Evolutionary conservation across 2,329 filamentous ascomycete species (phyloP).

Genomic region (Colletotrichum viniferum): DNA sequence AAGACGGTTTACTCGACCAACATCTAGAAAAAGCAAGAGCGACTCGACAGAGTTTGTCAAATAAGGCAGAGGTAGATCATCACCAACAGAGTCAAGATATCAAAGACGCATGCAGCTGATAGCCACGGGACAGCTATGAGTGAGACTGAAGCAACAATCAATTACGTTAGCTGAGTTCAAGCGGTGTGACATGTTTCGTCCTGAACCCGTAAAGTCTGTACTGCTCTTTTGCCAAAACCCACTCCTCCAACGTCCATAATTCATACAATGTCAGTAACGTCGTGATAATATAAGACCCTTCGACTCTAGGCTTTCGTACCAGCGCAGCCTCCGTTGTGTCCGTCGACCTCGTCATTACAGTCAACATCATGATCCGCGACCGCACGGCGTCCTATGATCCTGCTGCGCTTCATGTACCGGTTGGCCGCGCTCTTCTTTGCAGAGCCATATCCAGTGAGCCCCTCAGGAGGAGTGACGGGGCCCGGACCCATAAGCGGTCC

Average conservation of each 20-base stretch:
- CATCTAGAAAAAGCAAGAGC: neutral
- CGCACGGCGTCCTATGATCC: slow-evolving; percentile 11
- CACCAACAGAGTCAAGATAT: too few species aligned
- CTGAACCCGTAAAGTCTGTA: neutral
- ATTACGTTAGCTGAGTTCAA: slow-evolving; percentile 1
- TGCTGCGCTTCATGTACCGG: slow-evolving; percentile 12
- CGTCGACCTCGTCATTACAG: neutral
- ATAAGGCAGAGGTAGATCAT: too few species aligned
- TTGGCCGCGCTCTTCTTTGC: neutral
- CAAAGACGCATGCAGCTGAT: too few species aligned
- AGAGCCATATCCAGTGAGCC: neutral
- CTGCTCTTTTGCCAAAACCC: neutral
- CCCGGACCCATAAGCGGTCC: neutral
- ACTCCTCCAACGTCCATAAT: neutral
- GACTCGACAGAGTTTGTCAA: rapidly evolving
- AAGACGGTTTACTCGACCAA: neutral
- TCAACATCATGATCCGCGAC: neutral
- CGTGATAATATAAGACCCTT: neutral
- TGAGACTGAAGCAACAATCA: neutral
- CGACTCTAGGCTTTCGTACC: neutral
- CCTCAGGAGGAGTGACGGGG: neutral
- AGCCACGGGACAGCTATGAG: rapidly evolving
- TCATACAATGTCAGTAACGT: slow-evolving; percentile 1
- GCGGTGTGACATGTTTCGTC: neutral
- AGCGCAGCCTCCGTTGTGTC: neutral